Base-by-base conservation (phyloP, 805 yeast species). In the Kodamaea fukazawae region DNA sequence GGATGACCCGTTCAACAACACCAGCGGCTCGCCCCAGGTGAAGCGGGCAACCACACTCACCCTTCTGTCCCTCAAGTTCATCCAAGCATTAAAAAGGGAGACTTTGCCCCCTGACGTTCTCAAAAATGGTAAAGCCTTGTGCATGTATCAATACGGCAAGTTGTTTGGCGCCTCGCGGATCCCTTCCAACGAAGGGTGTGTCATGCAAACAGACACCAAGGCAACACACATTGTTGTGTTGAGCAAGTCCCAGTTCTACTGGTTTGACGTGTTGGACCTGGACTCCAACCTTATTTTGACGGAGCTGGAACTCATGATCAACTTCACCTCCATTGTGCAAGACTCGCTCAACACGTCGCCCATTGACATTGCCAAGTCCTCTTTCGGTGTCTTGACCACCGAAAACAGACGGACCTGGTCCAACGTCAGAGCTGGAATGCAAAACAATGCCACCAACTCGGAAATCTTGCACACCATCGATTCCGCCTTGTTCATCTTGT, bases 331-430 rank as follows among this genome's bases (percentile, higher is more conserved):
- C 8, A 86, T 89, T 42, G 72, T 89, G 32, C 77, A 75, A 40
- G 97, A 89, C 60, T 86, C 93, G 9, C 65, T 68, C 45, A 54
- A 56, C 20, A 73, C 79, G 0, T 70, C 76, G 2, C 61, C 70
- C 25, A 65, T 71, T 15, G 90, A 83, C 43, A 71, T 79, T 36
- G 86, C 88, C 27, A 80, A 78, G 57, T 78, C 84, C 6, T 86
- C 95, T 6, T 85, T 89, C 60, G 96, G 96, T 13, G 87, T 88
- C 4, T 73, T 89, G 49, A 89, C 96, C 11, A 86, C 96, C 0
- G 97, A 89, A 55, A 87, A 86, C 60, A 73, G 97, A 60, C 73
- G 91, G 49, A 72, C 83, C 29, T 89, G 97, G 97, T 89, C 96
- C 12, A 72, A 72, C 45, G 70, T 87, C 38, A 73, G 97, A 53